Evolutionary conservation across 805 yeast genomes (phyloP).

Genomic region (Groenewaldozyma tartarivorans): DNA sequence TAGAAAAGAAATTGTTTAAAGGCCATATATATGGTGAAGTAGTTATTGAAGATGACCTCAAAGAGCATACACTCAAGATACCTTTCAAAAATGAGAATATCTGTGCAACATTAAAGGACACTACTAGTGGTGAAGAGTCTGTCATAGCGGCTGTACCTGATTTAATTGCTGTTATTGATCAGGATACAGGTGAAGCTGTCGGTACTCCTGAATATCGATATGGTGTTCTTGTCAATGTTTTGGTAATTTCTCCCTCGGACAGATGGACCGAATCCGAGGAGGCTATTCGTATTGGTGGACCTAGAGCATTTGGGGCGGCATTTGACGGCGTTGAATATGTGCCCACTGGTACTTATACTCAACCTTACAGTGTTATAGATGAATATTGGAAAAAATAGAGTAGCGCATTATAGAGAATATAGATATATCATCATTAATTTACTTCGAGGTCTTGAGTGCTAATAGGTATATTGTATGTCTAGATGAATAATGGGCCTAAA

Average conservation of each 20-base stretch:
- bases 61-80: conserved; percentile 16
- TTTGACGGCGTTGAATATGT: conserved; percentile 30
- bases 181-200: conserved; percentile 37
- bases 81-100: conserved; percentile 44
- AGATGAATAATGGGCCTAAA: too few relatives aligned
- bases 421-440: too few relatives aligned
- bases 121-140: conserved; percentile 16
- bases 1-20: conserved; percentile 33
- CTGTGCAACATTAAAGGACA: conserved; percentile 21
- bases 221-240: conserved; percentile 36
- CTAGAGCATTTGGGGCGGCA: conserved; percentile 27
- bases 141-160: conserved; percentile 38
- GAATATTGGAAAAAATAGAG: too few relatives aligned
- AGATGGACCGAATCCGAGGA: conserved; percentile 30
- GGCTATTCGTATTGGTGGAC: conserved; percentile 36
- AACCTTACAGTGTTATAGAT: conserved; percentile 33
- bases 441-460: too few relatives aligned
- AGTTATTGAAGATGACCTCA: conserved; percentile 16
- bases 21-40: conserved; percentile 40
- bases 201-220: conserved; percentile 42
- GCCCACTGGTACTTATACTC: conserved; percentile 29
- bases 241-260: conserved; percentile 32
- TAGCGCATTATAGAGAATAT: too few relatives aligned
- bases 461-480: too few relatives aligned
- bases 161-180: conserved; percentile 34